These are phyloP conservation scores for Cokeromyces recurvatus DNA, from an alignment of 371 early-diverging fungal genomes.

Conservation along the genomic window DNA sequence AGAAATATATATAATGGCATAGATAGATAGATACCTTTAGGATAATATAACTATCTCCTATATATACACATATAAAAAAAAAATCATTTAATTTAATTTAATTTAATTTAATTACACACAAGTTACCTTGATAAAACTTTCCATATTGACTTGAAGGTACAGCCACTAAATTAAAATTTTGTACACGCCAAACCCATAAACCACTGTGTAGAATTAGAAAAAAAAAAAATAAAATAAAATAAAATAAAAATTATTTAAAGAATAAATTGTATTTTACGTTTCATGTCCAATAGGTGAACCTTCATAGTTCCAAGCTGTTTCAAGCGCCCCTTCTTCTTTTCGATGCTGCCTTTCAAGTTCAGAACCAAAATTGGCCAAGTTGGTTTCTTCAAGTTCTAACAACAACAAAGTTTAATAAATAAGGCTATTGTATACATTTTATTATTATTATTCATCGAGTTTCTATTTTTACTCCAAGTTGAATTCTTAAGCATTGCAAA, in stretches of 20 bases:
- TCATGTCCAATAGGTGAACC: constrained; percentile 46
- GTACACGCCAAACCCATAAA: constrained; percentile 78
- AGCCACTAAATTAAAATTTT: constrained; percentile 67
- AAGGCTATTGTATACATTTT: too few species aligned
- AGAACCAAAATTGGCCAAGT: constrained; percentile 70
- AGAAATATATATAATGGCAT: too few species aligned
- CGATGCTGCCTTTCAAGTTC: constrained; percentile 69
- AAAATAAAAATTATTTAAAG: too few species aligned
- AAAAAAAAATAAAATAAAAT: not conserved
- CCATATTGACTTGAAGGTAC: constrained; percentile 65
- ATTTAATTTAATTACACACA: too few species aligned
- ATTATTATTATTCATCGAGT: too few species aligned
- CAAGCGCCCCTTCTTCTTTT: constrained; percentile 64
- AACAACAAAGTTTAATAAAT: too few species aligned
- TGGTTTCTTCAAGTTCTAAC: constrained; percentile 67
- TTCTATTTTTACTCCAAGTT: constrained; percentile 49
- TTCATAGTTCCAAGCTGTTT: constrained; percentile 66
- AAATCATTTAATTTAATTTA: not conserved
- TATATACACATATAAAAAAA: not conserved
- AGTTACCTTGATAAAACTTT: constrained; percentile 61
- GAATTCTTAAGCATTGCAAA: constrained; percentile 52
- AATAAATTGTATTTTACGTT: constrained; percentile 23
- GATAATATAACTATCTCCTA: constrained; percentile 76
- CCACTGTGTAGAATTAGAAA: too few species aligned
- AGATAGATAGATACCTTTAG: too few species aligned